Evolutionary conservation across 2,329 filamentous ascomycete species (phyloP).

Genomic region (Cadophora sp.): DNA sequence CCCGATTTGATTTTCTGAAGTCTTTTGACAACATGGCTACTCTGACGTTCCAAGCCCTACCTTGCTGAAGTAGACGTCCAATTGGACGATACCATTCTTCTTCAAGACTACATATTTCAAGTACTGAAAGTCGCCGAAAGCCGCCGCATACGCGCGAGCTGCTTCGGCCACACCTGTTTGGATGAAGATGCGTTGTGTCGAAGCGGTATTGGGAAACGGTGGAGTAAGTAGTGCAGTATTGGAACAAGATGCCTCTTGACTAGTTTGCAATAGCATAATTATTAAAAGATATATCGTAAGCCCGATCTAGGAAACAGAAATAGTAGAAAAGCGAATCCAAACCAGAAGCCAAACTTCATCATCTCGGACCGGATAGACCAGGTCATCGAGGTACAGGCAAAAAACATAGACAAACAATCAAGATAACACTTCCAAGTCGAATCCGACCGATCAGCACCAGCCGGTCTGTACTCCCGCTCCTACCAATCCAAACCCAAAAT

Average conservation of each 20-base stretch:
- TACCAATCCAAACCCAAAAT: slow-evolving; percentile 13
- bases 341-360: neutral
- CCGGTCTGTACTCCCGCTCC: slow-evolving; percentile 26
- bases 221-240: neutral
- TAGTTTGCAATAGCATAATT: slow-evolving; percentile 1
- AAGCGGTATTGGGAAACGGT: too few relatives aligned
- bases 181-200: too few relatives aligned
- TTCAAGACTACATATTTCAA: neutral
- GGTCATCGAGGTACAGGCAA: neutral
- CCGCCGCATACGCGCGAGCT: neutral
- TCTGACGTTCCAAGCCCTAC: too few relatives aligned
- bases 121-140: neutral
- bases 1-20: too few relatives aligned
- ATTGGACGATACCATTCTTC: too few relatives aligned
- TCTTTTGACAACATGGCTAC: too few relatives aligned
- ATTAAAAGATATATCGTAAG: slow-evolving; percentile 5
- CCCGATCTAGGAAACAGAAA: neutral
- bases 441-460: slow-evolving; percentile 23
- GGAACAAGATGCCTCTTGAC: neutral
- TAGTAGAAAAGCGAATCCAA: neutral
- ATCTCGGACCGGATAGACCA: neutral
- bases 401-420: neutral
- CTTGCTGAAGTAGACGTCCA: too few relatives aligned
- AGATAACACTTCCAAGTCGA: slow-evolving; percentile 14
- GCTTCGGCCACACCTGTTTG: neutral